Percentiles rank a stretch among this genome's conserved stretches.
These are phyloP conservation scores for Casuarina cunninghamiana DNA, from an alignment of 306 rosid species.

Conservation along the genomic window DNA sequence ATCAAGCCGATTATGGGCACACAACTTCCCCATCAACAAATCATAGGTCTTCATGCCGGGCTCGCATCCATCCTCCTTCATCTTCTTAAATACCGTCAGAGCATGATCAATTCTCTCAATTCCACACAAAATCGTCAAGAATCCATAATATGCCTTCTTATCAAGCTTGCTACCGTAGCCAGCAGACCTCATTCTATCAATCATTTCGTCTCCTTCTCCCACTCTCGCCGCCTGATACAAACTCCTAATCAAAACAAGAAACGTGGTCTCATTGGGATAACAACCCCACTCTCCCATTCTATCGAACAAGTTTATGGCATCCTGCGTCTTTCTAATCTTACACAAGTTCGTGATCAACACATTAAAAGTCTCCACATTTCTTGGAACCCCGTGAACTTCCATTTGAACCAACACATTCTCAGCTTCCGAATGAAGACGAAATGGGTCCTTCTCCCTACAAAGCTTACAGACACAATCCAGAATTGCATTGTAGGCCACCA, in stretches of 20 bases:
- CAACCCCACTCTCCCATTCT: conserved; percentile 74
- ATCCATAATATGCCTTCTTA: conserved; percentile 57
- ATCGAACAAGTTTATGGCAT: conserved; percentile 50
- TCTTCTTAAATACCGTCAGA: conserved; percentile 58
- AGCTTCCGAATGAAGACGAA: conserved; percentile 60
- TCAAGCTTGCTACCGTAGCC: conserved; percentile 55
- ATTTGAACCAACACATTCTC: conserved; percentile 63
- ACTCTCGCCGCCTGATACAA: conserved; percentile 78
- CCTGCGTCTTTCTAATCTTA: conserved; percentile 72
- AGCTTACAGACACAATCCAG: conserved; percentile 72
- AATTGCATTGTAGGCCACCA: conserved; percentile 62
- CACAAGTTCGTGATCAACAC: conserved; percentile 69
- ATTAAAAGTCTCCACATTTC: conserved; percentile 81
- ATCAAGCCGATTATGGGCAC: conserved; percentile 59
- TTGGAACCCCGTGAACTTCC: conserved; percentile 67
- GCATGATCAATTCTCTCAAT: conserved; percentile 83
- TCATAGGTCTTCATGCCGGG: conserved; percentile 72
- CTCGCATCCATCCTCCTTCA: conserved; percentile 72
- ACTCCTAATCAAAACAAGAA: conserved; percentile 56
- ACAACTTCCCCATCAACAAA: conserved; percentile 62
- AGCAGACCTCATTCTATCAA: conserved; percentile 71
- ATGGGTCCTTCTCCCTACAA: conserved; percentile 72
- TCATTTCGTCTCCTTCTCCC: conserved; percentile 89
- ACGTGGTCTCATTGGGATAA: conserved; percentile 48
- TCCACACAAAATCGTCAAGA: conserved; percentile 77